These are phyloP conservation scores for Aspergillus aculeatinus DNA, from an alignment of 2,329 filamentous ascomycete genomes.

Conservation along the genomic window DNA sequence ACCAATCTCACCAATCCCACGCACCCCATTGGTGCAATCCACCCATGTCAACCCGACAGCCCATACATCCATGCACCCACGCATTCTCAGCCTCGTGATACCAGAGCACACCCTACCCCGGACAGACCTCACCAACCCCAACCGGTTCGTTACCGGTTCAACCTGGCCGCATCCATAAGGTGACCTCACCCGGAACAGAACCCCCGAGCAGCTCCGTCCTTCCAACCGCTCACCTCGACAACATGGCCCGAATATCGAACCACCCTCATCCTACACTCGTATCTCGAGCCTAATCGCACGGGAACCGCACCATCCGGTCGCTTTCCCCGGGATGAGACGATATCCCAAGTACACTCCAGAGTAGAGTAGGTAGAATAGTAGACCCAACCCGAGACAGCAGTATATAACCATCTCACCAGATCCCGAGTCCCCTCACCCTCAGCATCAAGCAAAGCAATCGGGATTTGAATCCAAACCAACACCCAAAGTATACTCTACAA, in stretches of 20 bases:
- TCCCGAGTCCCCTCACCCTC: no score
- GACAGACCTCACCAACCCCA: neutral
- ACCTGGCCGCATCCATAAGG: neutral
- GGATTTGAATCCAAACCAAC: neutral
- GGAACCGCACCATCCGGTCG: neutral
- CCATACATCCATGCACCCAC: neutral
- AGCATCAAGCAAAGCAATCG: neutral
- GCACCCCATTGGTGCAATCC: neutral
- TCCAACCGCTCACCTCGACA: no score
- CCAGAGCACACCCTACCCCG: neutral
- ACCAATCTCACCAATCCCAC: neutral
- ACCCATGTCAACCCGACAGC: no score
- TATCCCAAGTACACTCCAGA: no score
- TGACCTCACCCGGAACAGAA: neutral
- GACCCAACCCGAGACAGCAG: no score
- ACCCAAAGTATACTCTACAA: neutral
- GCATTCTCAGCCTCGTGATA: neutral
- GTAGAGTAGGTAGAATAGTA: no score
- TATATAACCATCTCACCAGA: no score
- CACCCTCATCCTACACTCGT: neutral
- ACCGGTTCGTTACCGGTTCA: no score
- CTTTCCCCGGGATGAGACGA: no score
- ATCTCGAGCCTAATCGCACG: neutral
- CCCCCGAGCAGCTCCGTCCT: neutral
- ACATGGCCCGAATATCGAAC: neutral